Conservation (phyloP, 768 basidiomycete species). For the Leucocoprinus birnbaumii region DNA sequence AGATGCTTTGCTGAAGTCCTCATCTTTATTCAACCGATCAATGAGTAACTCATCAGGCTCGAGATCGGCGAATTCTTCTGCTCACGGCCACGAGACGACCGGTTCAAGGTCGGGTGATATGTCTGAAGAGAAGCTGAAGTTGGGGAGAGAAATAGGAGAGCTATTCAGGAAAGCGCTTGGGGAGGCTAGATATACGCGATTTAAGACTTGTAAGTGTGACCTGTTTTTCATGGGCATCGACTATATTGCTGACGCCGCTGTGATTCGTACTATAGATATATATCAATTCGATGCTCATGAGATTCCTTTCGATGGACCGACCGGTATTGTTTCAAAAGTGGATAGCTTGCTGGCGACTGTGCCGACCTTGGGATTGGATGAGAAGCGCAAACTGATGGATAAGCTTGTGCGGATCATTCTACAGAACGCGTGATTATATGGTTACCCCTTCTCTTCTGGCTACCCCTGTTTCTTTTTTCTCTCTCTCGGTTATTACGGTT, state of each 20-base stretch:
- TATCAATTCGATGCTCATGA: conserved; percentile 71
- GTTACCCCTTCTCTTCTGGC: background rate
- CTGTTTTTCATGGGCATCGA: conserved; percentile 3
- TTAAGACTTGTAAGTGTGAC: conserved; percentile 62
- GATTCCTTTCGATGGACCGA: conserved; percentile 74
- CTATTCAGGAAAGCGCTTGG: conserved; percentile 44
- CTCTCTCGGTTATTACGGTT: background rate
- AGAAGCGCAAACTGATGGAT: conserved; percentile 52
- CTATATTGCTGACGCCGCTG: background rate
- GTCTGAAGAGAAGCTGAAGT: conserved; percentile 21
- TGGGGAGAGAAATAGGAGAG: conserved; percentile 46
- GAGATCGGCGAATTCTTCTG: conserved; percentile 17
- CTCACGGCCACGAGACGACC: conserved; percentile 17
- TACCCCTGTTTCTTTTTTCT: background rate
- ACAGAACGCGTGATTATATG: conserved; percentile 36
- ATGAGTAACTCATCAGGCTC: conserved; percentile 29
- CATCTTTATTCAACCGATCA: conserved; percentile 33
- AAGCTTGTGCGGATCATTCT: conserved; percentile 60
- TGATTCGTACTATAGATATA: conserved; percentile 54
- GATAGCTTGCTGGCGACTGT: conserved; percentile 55
- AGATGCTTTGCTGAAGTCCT: conserved; percentile 57
- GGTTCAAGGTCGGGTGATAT: background rate
- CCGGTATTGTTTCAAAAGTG: conserved; percentile 64
- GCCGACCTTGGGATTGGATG: conserved; percentile 41
- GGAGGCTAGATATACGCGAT: conserved; percentile 41